Evolutionary conservation across 495 filamentous ascomycete genomes (phyloP).

Genomic region (Annulohypoxylon bovei): DNA sequence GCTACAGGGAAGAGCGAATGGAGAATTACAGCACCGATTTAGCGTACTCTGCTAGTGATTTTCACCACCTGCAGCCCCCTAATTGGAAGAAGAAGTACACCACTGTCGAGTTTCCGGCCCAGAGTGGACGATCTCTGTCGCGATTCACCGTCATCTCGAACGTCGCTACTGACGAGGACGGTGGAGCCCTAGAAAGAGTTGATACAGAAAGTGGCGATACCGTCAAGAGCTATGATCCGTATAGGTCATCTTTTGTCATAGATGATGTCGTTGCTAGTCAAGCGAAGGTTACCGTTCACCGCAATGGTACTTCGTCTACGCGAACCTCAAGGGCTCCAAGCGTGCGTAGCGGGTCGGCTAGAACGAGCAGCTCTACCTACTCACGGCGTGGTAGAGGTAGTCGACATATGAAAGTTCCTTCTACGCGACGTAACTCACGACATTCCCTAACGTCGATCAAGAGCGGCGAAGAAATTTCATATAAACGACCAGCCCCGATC

Average conservation of each 20-base stretch:
- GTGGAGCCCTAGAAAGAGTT: constrained; percentile 25
- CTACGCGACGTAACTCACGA: constrained; percentile 34
- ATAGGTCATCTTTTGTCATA: constrained; percentile 70
- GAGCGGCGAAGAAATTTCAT: constrained; percentile 61
- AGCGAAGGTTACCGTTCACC: constrained; percentile 75
- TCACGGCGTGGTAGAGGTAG: constrained; percentile 28
- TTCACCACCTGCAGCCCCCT: constrained; percentile 76
- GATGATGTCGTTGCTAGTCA: constrained; percentile 52
- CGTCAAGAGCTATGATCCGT: constrained; percentile 81
- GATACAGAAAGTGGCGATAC: constrained; percentile 46
- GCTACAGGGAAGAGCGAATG: constrained; percentile 80
- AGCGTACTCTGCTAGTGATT: constrained; percentile 84
- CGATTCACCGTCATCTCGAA: constrained; percentile 78
- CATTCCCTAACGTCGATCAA: constrained; percentile 68
- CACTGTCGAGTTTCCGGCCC: constrained; percentile 60
- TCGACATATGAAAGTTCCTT: constrained; percentile 5
- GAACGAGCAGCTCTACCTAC: constrained; percentile 31
- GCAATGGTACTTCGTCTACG: constrained; percentile 48
- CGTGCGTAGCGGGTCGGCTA: constrained; percentile 29
- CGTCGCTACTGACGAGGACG: constrained; percentile 48
- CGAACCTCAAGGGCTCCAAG: constrained; percentile 34
- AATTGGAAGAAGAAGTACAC: constrained; percentile 59
- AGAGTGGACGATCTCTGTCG: constrained; percentile 66
- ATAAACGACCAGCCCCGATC: constrained; percentile 65
- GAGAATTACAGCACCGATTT: constrained; percentile 84